Evolutionary conservation across 1,139 yeast species (phyloP).

Genomic region (Debaryomyces subglobosus): DNA sequence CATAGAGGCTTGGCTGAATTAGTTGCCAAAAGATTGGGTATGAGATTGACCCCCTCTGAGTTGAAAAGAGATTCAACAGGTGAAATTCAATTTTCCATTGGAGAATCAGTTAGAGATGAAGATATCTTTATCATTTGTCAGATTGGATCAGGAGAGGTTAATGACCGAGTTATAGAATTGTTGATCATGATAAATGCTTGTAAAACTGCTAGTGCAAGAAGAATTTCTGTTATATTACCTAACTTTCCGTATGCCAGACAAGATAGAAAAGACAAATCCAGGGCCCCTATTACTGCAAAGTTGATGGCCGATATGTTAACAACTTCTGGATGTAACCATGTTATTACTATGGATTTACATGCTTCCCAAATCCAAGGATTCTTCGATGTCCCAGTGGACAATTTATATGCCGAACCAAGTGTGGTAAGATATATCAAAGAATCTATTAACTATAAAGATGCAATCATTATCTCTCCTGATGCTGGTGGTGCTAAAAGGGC

Average conservation of each 20-base stretch:
- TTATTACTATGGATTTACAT: conserved; percentile 81
- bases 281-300: conserved; percentile 84
- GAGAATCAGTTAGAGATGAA: conserved; percentile 78
- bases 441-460: conserved; percentile 47
- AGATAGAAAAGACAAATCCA: conserved; percentile 77
- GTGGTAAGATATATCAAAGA: conserved; percentile 70
- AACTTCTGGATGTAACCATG: conserved; percentile 82
- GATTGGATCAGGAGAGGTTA: conserved; percentile 71
- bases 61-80: conserved; percentile 72
- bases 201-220: conserved; percentile 75
- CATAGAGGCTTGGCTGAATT: conserved; percentile 85
- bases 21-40: conserved; percentile 67
- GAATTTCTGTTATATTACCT: conserved; percentile 79
- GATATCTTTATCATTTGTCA: conserved; percentile 70
- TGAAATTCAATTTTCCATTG: conserved; percentile 71
- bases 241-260: conserved; percentile 85
- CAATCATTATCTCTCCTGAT: conserved; percentile 76
- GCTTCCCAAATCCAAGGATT: conserved; percentile 87
- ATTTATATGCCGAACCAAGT: conserved; percentile 78
- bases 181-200: conserved; percentile 76
- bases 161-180: conserved; percentile 72
- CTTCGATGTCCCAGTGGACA: conserved; percentile 80
- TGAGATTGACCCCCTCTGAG: conserved; percentile 64
- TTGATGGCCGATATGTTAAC: conserved; percentile 73
- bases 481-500: conserved; percentile 89